A percentile compares a stretch with the other conserved stretches of the same genome.
Conservation (phyloP, 805 yeast genomes). For the Metschnikowia corniflorae region DNA sequence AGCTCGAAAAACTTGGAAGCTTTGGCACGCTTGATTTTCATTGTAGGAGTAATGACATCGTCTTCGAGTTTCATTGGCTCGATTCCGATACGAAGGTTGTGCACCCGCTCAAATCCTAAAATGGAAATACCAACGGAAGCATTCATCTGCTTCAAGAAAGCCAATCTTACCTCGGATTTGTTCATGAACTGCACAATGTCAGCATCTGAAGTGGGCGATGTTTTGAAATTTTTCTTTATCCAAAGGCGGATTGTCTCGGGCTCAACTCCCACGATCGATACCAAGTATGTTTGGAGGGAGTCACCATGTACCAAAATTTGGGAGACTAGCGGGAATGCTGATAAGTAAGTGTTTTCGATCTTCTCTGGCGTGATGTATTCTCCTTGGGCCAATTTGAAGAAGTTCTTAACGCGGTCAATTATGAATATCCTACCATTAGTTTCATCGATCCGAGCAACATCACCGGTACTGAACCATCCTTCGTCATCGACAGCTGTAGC, state of each 20-base stretch:
- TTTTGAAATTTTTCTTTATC: constrained; percentile 10
- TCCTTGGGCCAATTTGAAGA: constrained; percentile 21
- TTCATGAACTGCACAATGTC: constrained; percentile 27
- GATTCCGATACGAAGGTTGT: constrained; percentile 47
- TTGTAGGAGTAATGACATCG: constrained; percentile 65
- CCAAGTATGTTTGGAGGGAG: constrained; percentile 50
- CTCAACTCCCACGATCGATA: constrained; percentile 63
- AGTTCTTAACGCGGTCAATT: constrained; percentile 30
- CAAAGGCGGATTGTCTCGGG: constrained; percentile 25
- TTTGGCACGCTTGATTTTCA: constrained; percentile 44
- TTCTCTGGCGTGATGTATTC: constrained; percentile 20
- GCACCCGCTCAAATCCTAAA: constrained; percentile 62
- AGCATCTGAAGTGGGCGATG: constrained; percentile 7
- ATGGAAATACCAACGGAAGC: constrained; percentile 31
- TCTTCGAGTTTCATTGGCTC: constrained; percentile 64
- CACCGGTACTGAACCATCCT: constrained; percentile 31
- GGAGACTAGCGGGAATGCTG: constrained; percentile 45
- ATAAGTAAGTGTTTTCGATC: constrained; percentile 20
- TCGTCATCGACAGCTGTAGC: constrained; percentile 18
- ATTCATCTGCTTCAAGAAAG: constrained; percentile 38
- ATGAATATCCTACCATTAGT: constrained; percentile 16
- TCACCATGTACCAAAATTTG: constrained; percentile 67
- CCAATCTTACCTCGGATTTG: constrained; percentile 26
- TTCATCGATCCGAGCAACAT: constrained; percentile 48
- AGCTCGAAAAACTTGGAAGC: constrained; percentile 25